Conservation (phyloP, 2,329 filamentous ascomycete species). For the Plectosphaerella sp. region DNA sequence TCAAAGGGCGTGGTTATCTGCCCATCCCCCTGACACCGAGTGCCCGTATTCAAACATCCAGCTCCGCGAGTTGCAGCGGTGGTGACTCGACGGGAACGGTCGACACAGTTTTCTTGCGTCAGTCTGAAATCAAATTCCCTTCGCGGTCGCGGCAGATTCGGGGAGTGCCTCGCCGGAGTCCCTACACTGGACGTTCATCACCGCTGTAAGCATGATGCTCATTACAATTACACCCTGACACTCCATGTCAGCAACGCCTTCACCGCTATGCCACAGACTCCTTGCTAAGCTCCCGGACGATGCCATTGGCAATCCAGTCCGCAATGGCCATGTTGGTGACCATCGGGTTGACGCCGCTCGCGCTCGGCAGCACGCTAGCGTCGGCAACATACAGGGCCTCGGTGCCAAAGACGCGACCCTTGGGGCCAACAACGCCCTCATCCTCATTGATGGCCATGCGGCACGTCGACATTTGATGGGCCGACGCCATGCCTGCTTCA, state of each 20-base stretch:
- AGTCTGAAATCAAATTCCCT: too few relatives aligned
- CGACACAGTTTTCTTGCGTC: too few relatives aligned
- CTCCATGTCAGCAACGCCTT: background rate
- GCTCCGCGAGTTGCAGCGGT: too few relatives aligned
- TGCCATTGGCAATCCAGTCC: slow-evolving; percentile 57
- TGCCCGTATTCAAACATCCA: too few relatives aligned
- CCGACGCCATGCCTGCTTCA: slow-evolving; percentile 56
- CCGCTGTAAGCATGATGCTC: too few relatives aligned
- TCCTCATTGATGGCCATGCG: slow-evolving; percentile 57
- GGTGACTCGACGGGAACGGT: too few relatives aligned
- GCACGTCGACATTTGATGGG: slow-evolving; percentile 78
- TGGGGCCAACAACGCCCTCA: slow-evolving; percentile 53
- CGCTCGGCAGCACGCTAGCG: slow-evolving; percentile 70
- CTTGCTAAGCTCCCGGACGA: slow-evolving; percentile 42
- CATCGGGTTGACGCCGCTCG: slow-evolving; percentile 81
- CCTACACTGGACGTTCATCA: too few relatives aligned
- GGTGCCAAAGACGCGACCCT: slow-evolving; percentile 61
- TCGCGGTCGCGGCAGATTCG: too few relatives aligned
- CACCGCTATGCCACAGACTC: background rate
- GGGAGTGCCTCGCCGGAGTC: too few relatives aligned
- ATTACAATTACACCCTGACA: too few relatives aligned
- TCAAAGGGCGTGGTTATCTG: too few relatives aligned
- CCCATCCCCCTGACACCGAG: too few relatives aligned
- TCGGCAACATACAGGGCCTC: slow-evolving; percentile 67
- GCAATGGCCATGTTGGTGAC: slow-evolving; percentile 69